These are phyloP conservation scores for Yamadazyma sp. DNA, from an alignment of 805 yeast species.

Conservation along the genomic window DNA sequence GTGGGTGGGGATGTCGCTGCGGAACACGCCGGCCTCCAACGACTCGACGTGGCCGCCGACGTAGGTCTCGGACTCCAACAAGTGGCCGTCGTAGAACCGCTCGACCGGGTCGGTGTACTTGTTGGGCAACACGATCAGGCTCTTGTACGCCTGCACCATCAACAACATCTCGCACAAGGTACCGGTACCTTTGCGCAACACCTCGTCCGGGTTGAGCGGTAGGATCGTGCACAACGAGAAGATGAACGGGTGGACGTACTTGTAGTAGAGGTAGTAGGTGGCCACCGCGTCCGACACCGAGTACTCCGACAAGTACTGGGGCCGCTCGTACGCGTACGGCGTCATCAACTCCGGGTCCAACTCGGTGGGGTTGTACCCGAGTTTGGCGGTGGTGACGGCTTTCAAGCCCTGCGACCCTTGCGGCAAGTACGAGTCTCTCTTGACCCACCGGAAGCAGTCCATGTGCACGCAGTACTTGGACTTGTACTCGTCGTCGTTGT, in stretches of 20 bases:
- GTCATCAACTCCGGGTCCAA: slow-evolving; percentile 98
- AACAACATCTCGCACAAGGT: slow-evolving; percentile 96
- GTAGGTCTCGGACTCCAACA: slow-evolving; percentile 92
- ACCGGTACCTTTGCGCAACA: slow-evolving; percentile 95
- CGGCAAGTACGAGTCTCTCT: slow-evolving; percentile 94
- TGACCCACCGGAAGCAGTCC: slow-evolving; percentile 98
- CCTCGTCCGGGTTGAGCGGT: slow-evolving; percentile 96
- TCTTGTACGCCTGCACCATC: slow-evolving; percentile 91
- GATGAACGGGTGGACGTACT: slow-evolving; percentile 95
- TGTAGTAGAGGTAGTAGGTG: slow-evolving; percentile 91
- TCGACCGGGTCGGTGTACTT: slow-evolving; percentile 94
- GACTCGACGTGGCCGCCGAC: slow-evolving; percentile 99
- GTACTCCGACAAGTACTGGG: slow-evolving; percentile 90
- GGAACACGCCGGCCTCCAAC: slow-evolving; percentile 94
- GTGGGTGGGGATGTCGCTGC: slow-evolving; percentile 77
- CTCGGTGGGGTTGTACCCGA: slow-evolving; percentile 96
- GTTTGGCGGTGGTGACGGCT: slow-evolving; percentile 93
- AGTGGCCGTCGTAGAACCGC: slow-evolving; percentile 90
- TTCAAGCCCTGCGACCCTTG: slow-evolving; percentile 98
- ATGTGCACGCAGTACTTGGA: slow-evolving; percentile 91
- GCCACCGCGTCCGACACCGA: slow-evolving; percentile 99
- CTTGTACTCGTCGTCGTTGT: slow-evolving; percentile 87
- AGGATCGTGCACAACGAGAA: slow-evolving; percentile 93
- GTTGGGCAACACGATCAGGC: slow-evolving; percentile 79
- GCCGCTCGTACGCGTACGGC: slow-evolving; percentile 92